Evolutionary conservation across 129 eudicot species (phyloP).

Genomic region (Deinandra increscens): DNA sequence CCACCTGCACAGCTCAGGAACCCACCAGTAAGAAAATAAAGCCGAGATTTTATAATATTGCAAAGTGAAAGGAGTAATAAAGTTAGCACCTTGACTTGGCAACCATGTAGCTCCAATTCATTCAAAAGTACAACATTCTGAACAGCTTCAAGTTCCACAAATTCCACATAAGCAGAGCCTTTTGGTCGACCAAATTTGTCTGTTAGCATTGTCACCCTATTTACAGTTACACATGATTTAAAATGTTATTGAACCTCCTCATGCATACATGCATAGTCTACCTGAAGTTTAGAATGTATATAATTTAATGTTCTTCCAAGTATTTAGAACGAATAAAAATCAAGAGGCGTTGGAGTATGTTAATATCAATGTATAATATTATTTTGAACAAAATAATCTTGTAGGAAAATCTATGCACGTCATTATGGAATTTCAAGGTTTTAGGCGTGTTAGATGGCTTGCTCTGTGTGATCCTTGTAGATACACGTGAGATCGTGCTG

Average conservation of each 20-base stretch:
- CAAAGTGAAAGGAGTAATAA: conserved; percentile 15
- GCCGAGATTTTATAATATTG: background rate
- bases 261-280: conserved; percentile 93
- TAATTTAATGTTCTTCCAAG: conserved; percentile 4
- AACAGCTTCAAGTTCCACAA: too few species aligned
- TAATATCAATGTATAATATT: background rate
- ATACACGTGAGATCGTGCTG: too few species aligned
- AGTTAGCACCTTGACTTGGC: too few species aligned
- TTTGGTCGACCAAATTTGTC: too few species aligned
- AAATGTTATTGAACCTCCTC: conserved; percentile 94
- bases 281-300: conserved; percentile 43
- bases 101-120: too few species aligned
- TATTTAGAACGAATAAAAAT: conserved; percentile 11
- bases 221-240: conserved; percentile 79
- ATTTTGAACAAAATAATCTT: background rate
- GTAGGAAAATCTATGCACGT: background rate
- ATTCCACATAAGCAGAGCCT: too few species aligned
- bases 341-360: background rate
- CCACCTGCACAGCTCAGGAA: conserved; percentile 41
- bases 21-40: conserved; percentile 13
- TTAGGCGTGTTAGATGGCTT: too few species aligned
- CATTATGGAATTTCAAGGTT: too few species aligned
- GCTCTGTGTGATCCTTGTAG: too few species aligned
- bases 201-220: conserved; percentile 82
- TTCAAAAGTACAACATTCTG: too few species aligned